These are phyloP conservation scores for Pseudogymnoascus sp. DNA, from an alignment of 2,329 filamentous ascomycete genomes.

Conservation along the genomic window DNA sequence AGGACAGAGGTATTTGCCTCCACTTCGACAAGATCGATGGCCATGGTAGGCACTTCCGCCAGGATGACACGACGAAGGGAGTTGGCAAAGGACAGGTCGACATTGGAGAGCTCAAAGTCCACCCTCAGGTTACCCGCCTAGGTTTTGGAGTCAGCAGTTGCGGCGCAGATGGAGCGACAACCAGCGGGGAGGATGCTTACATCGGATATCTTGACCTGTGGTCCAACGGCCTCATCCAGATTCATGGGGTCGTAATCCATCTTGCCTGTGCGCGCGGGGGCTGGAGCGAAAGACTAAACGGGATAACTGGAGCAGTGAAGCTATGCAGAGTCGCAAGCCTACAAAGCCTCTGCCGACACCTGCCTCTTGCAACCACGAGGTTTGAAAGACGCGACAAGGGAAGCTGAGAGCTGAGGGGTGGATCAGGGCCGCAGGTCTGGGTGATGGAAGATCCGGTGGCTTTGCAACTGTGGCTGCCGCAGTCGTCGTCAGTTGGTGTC, in stretches of 20 bases:
- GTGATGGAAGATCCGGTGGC: neutral
- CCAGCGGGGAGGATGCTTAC: constrained; percentile 22
- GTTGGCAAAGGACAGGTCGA: constrained; percentile 88
- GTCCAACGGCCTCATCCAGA: constrained; percentile 38
- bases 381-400: neutral
- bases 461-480: constrained; percentile 1
- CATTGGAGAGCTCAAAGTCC: constrained; percentile 84
- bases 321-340: neutral
- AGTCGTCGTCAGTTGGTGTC: constrained; percentile 5
- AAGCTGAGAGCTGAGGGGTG: neutral
- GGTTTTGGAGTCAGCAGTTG: neutral
- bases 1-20: constrained; percentile 92
- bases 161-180: neutral
- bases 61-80: constrained; percentile 84
- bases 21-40: constrained; percentile 90
- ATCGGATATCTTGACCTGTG: constrained; percentile 39
- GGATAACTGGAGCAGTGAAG: neutral
- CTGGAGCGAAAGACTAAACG: neutral
- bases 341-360: neutral
- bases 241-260: constrained; percentile 43
- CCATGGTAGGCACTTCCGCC: constrained; percentile 87
- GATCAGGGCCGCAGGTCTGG: neutral
- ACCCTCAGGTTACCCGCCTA: constrained; percentile 75
- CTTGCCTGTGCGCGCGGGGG: constrained; percentile 16
- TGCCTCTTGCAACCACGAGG: neutral